These are phyloP conservation scores for Penicillium sp. DNA, from an alignment of 2,329 filamentous ascomycete genomes.

Conservation along the genomic window DNA sequence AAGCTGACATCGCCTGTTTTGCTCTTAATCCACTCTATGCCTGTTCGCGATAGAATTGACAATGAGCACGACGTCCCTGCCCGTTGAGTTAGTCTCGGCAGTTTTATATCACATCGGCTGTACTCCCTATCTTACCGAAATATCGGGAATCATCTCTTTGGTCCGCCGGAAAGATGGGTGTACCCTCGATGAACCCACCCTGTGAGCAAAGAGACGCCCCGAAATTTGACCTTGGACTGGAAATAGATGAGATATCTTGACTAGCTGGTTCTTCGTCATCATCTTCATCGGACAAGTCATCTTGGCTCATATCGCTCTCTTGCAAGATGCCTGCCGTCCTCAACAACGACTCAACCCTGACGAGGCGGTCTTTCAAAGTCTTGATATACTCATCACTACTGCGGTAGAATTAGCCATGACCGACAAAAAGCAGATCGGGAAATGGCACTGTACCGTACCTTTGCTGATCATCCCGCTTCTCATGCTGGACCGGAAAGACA, in stretches of 20 bases:
- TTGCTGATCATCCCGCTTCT: slow-evolving; percentile 87
- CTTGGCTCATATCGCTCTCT: slow-evolving; percentile 67
- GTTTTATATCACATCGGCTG: background rate
- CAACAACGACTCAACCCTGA: slow-evolving; percentile 82
- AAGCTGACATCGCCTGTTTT: slow-evolving; percentile 93
- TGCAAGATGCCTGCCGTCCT: slow-evolving; percentile 77
- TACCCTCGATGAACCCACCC: slow-evolving; percentile 54
- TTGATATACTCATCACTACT: slow-evolving; percentile 87
- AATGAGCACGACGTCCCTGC: slow-evolving; percentile 86
- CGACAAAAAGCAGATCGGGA: background rate
- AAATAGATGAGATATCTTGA: slow-evolving; percentile 7
- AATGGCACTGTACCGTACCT: slow-evolving; percentile 55
- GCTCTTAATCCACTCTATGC: slow-evolving; percentile 93
- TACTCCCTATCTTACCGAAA: slow-evolving; percentile 47
- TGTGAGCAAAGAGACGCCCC: slow-evolving; percentile 21
- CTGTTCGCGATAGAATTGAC: slow-evolving; percentile 93
- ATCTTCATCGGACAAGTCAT: slow-evolving; percentile 17
- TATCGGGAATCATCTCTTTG: slow-evolving; percentile 87
- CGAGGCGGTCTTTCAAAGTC: slow-evolving; percentile 85
- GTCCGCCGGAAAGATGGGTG: slow-evolving; percentile 81
- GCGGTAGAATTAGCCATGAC: slow-evolving; percentile 7
- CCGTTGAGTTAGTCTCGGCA: background rate
- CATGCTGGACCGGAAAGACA: slow-evolving; percentile 87
- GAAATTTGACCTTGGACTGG: slow-evolving; percentile 6
- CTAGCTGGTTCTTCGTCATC: slow-evolving; percentile 10